A percentile compares a stretch with the other conserved stretches of the same genome.
Evolutionary conservation across 768 basidiomycete genomes (phyloP).

Genomic region (Pleurotus tuoliensis): DNA sequence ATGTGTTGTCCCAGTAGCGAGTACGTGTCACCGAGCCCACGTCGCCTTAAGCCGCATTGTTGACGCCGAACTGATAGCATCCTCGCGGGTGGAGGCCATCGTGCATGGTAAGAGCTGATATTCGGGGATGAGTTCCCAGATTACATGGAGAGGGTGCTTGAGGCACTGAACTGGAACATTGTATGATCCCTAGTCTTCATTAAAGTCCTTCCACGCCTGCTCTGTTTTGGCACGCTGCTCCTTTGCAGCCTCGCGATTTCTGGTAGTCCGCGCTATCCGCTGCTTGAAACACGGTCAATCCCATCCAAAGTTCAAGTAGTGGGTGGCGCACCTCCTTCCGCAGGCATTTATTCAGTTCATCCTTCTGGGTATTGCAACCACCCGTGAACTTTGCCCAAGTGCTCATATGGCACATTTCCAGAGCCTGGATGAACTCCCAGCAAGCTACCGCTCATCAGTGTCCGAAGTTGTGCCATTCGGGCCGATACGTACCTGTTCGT

Average conservation of each 20-base stretch:
- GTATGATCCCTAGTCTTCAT: conserved; percentile 22
- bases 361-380: conserved; percentile 65
- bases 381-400: conserved; percentile 65
- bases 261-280: conserved; percentile 55
- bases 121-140: background rate
- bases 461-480: conserved; percentile 14
- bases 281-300: conserved; percentile 21
- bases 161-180: background rate
- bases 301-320: conserved; percentile 1
- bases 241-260: conserved; percentile 61
- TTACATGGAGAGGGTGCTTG: background rate
- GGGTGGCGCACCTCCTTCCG: conserved; percentile 54
- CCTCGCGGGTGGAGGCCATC: conserved; percentile 59
- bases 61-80: conserved; percentile 34
- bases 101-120: conserved; percentile 45
- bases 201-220: conserved; percentile 59
- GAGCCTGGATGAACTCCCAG: conserved; percentile 73
- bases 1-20: conserved; percentile 82
- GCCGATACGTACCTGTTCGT: conserved; percentile 37
- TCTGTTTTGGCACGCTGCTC: conserved; percentile 52
- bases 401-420: conserved; percentile 64
- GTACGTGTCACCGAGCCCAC: conserved; percentile 37
- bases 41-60: conserved; percentile 7
- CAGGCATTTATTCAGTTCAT: conserved; percentile 65
- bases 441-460: conserved; percentile 42